Evolutionary conservation across 2,329 filamentous ascomycete genomes (phyloP).

Genomic region (Penicillium decumbens): DNA sequence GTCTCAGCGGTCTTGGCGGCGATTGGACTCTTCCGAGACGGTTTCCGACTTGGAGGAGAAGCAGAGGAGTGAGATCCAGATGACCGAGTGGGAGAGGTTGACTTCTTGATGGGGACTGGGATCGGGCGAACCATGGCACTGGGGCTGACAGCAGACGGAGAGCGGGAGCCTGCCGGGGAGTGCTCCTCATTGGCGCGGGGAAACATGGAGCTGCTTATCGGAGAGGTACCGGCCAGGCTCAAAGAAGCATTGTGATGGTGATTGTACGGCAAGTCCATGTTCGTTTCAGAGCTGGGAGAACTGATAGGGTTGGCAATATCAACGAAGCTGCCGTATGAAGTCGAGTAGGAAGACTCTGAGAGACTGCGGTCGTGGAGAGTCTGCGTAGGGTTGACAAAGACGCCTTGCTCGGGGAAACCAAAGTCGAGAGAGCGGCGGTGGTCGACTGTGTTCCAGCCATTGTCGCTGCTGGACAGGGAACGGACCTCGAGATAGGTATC

Average conservation of each 20-base stretch:
- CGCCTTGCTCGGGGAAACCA: constrained; percentile 55
- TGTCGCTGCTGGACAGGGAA: constrained; percentile 79
- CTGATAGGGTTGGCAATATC: constrained; percentile 75
- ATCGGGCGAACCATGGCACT: constrained; percentile 64
- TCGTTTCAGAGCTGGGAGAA: constrained; percentile 76
- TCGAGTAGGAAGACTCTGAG: constrained; percentile 77
- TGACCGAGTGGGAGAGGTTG: constrained; percentile 55
- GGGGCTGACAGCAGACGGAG: constrained; percentile 57
- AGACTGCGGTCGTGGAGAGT: constrained; percentile 82
- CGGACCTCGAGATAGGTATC: constrained; percentile 80
- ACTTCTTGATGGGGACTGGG: constrained; percentile 45
- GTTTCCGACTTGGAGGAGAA: constrained; percentile 62
- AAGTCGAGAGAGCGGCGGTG: constrained; percentile 68
- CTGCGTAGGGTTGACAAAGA: constrained; percentile 88
- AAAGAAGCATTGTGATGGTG: constrained; percentile 14
- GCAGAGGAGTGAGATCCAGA: constrained; percentile 58
- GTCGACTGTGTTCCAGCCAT: constrained; percentile 81
- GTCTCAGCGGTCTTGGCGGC: constrained; percentile 76
- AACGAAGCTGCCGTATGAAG: constrained; percentile 73
- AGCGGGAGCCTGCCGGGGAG: constrained; percentile 35
- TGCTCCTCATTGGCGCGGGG: constrained; percentile 41
- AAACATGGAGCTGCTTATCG: constrained; percentile 27
- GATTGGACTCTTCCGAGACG: constrained; percentile 67
- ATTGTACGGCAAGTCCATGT: constrained; percentile 54
- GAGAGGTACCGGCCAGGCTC: constrained; percentile 22